Conservation (phyloP, 495 filamentous ascomycete genomes). For the Eremomyces bilateralis region DNA sequence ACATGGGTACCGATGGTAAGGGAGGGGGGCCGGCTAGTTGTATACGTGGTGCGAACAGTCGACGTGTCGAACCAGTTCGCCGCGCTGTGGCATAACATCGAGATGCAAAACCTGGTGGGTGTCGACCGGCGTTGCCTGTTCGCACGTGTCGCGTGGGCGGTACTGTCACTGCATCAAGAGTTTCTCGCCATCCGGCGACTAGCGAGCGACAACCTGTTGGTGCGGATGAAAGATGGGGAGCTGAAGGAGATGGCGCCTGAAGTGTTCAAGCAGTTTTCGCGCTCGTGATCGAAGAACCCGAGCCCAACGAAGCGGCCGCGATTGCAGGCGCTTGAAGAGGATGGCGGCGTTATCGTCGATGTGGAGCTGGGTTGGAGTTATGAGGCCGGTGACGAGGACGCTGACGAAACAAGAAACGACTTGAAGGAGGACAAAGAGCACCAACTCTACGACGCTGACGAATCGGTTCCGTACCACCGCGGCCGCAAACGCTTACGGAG, state of each 20-base stretch:
- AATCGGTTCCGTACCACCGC: constrained; percentile 1
- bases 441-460: neutral
- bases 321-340: neutral
- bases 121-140: neutral
- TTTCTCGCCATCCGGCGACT: neutral
- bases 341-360: constrained; percentile 3
- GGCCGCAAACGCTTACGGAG: constrained; percentile 2
- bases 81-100: neutral
- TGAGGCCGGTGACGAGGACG: constrained; percentile 2
- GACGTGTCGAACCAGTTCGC: neutral
- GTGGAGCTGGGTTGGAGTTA: constrained; percentile 2
- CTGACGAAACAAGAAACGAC: too few species aligned
- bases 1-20: neutral
- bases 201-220: neutral
- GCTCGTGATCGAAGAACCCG: neutral
- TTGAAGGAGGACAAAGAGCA: constrained; percentile 1
- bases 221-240: neutral
- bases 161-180: neutral
- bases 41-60: neutral
- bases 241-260: neutral
- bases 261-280: neutral
- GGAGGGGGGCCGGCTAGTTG: neutral
- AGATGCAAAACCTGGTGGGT: neutral
- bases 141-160: neutral
- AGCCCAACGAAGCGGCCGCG: neutral